phyloP scores from a whole-genome alignment of 495 filamentous ascomycete species.

The Lasiosphaeria hispida region DNA sequence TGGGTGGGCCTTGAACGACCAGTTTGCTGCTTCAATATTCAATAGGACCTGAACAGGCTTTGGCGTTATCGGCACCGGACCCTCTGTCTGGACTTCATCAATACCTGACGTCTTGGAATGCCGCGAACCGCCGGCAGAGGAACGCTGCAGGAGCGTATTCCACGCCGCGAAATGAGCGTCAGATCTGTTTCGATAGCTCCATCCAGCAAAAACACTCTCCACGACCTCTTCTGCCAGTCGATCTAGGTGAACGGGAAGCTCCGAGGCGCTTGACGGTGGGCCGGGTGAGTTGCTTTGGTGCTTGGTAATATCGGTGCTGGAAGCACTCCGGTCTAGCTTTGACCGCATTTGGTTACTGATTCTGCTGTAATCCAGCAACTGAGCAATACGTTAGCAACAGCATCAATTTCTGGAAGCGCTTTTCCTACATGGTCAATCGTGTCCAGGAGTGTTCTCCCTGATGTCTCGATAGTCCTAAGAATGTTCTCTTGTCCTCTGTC shows the following conservation, averaged over 20 bases:
- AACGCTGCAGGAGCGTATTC: background rate
- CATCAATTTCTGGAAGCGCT: slow-evolving; percentile 4
- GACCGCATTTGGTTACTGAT: slow-evolving; percentile 49
- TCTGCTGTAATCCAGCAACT: slow-evolving; percentile 64
- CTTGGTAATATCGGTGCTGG: background rate
- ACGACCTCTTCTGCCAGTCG: slow-evolving; percentile 57
- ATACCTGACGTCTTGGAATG: background rate
- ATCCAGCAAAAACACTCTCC: slow-evolving; percentile 58
- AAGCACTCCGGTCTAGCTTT: slow-evolving; percentile 17
- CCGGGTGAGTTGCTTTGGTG: slow-evolving; percentile 23
- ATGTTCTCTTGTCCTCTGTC: slow-evolving; percentile 57
- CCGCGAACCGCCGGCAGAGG: slow-evolving; percentile 21
- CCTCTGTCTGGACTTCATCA: no score
- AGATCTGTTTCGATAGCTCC: slow-evolving; percentile 32
- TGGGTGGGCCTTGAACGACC: slow-evolving; percentile 65
- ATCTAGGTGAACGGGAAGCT: slow-evolving; percentile 39
- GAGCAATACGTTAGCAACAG: slow-evolving; percentile 9
- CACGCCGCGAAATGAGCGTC: slow-evolving; percentile 19
- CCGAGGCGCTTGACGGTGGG: slow-evolving; percentile 6
- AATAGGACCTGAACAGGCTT: slow-evolving; percentile 55
- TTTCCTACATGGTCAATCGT: slow-evolving; percentile 66
- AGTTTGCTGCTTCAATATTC: slow-evolving; percentile 59
- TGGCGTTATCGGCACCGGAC: no score
- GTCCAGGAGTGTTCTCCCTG: slow-evolving; percentile 70
- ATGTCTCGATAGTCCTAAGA: slow-evolving; percentile 68